Conservation (phyloP, 2,329 filamentous ascomycete genomes). For the Malbranchea zuffiana region DNA sequence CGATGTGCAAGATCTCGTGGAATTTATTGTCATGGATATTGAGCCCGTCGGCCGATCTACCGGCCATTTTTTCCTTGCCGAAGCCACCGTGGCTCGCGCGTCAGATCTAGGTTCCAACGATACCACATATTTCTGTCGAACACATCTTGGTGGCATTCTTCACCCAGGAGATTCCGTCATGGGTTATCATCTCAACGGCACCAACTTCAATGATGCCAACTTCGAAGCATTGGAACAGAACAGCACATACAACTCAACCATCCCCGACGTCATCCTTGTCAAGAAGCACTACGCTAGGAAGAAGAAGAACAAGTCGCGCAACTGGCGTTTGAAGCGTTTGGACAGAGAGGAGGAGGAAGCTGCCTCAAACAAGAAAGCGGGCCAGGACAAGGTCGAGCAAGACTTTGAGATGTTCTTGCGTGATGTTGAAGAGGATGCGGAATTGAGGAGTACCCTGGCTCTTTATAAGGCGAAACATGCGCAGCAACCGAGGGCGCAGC, state of each 20-base stretch:
- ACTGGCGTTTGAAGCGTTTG: conserved; percentile 95
- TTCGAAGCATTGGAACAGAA: conserved; percentile 74
- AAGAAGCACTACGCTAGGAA: conserved; percentile 92
- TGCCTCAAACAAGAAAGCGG: conserved; percentile 35
- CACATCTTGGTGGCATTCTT: conserved; percentile 75
- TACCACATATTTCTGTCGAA: conserved; percentile 77
- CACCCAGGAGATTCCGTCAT: conserved; percentile 85
- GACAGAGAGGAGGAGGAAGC: conserved; percentile 65
- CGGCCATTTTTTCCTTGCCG: conserved; percentile 73
- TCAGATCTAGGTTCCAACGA: conserved; percentile 80
- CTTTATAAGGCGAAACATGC: conserved; percentile 65
- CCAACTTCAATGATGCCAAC: conserved; percentile 84
- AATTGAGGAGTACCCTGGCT: conserved; percentile 71
- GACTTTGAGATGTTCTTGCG: conserved; percentile 97
- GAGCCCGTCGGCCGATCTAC: conserved; percentile 64
- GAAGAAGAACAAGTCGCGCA: conserved; percentile 70
- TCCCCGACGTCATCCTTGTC: conserved; percentile 88
- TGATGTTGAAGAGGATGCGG: conserved; percentile 90
- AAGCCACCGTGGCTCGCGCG: conserved; percentile 77
- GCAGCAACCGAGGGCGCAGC: conserved; percentile 34
- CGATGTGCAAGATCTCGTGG: conserved; percentile 72
- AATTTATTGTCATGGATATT: conserved; percentile 93
- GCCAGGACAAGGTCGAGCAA: conserved; percentile 79
- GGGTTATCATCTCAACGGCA: conserved; percentile 82
- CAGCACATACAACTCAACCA: conserved; percentile 60